A percentile compares a stretch with the other conserved stretches of the same genome.
These are phyloP conservation scores for Kodamaea hsintzibuensis DNA, from an alignment of 805 yeast species.

Conservation along the genomic window DNA sequence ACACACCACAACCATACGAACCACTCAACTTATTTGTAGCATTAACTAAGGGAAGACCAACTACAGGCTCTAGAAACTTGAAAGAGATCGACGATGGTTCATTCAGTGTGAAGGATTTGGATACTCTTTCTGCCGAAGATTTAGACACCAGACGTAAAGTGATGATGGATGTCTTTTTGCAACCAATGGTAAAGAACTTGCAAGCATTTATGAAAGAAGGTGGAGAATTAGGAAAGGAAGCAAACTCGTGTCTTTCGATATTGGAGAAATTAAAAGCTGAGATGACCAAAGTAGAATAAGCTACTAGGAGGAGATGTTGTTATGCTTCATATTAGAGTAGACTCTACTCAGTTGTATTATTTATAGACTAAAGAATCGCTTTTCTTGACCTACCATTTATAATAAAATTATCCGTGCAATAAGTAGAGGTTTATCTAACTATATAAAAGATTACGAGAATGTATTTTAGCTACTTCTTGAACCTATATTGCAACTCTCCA, in stretches of 20 bases:
- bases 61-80: slow-evolving; percentile 6
- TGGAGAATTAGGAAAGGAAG: slow-evolving; percentile 64
- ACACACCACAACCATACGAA: slow-evolving; percentile 61
- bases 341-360: not conserved
- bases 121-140: slow-evolving; percentile 60
- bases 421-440: no score
- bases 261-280: slow-evolving; percentile 11
- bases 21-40: slow-evolving; percentile 59
- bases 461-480: no score
- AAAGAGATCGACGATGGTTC: slow-evolving; percentile 23
- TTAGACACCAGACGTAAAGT: slow-evolving; percentile 53
- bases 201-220: slow-evolving; percentile 61
- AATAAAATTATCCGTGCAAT: no score
- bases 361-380: not conserved
- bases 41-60: slow-evolving; percentile 25
- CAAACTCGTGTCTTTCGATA: slow-evolving; percentile 26
- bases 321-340: not conserved
- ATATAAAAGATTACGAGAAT: no score
- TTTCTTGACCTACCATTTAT: no score
- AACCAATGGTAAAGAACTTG: slow-evolving; percentile 52
- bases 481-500: no score
- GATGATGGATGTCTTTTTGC: slow-evolving; percentile 52
- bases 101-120: slow-evolving; percentile 38
- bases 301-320: no score
- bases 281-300: slow-evolving; percentile 1